Evolutionary conservation across 2,329 filamentous ascomycete genomes (phyloP).

Genomic region (Penicillium vulpinum): DNA sequence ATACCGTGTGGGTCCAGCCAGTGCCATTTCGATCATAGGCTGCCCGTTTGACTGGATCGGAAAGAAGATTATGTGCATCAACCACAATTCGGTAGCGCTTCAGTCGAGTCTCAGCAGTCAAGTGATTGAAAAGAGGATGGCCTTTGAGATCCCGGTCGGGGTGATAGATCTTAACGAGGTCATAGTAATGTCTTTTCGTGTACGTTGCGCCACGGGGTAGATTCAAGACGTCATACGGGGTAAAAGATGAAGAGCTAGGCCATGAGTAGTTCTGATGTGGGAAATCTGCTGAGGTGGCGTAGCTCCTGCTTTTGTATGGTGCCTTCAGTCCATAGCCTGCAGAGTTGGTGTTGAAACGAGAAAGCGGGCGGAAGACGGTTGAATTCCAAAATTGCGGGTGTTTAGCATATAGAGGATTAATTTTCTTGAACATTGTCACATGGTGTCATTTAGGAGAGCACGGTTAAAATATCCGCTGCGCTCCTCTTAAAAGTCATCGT

Average conservation of each 20-base stretch:
- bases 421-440: slow-evolving; percentile 52
- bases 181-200: slow-evolving; percentile 79
- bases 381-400: slow-evolving; percentile 38
- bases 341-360: slow-evolving; percentile 27
- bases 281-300: slow-evolving; percentile 37
- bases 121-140: slow-evolving; percentile 43
- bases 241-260: slow-evolving; percentile 51
- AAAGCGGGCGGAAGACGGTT: slow-evolving; percentile 19
- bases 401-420: slow-evolving; percentile 40
- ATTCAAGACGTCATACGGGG: slow-evolving; percentile 87
- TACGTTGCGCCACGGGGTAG: slow-evolving; percentile 66
- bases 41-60: slow-evolving; percentile 72
- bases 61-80: slow-evolving; percentile 83
- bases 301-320: slow-evolving; percentile 22
- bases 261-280: slow-evolving; percentile 38
- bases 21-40: slow-evolving; percentile 80
- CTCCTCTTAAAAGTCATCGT: slow-evolving; percentile 8
- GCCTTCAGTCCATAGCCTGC: slow-evolving; percentile 18
- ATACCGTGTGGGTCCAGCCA: slow-evolving; percentile 68
- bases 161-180: slow-evolving; percentile 94
- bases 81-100: slow-evolving; percentile 89
- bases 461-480: slow-evolving; percentile 7
- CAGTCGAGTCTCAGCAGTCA: slow-evolving; percentile 66
- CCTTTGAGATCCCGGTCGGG: slow-evolving; percentile 66
- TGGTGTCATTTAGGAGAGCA: slow-evolving; percentile 25